Percentiles rank a stretch among this genome's conserved stretches.
Conservation (phyloP, 1,284 basidiomycete species). For the Fomitopsis palustris region DNA sequence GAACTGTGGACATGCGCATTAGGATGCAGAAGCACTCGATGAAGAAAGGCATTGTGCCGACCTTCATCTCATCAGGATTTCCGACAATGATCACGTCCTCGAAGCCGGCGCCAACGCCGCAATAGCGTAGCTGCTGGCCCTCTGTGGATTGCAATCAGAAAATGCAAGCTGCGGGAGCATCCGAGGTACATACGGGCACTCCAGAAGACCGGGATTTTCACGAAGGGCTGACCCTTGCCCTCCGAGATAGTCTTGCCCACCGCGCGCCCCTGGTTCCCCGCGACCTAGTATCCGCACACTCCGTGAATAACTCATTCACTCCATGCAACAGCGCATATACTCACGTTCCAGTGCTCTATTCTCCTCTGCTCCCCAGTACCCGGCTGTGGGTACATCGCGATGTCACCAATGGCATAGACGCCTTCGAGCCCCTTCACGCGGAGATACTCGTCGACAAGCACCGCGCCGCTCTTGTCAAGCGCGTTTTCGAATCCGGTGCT, state of each 20-base stretch:
- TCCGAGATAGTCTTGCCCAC: constrained; percentile 78
- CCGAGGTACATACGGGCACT: constrained; percentile 58
- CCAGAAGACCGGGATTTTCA: constrained; percentile 90
- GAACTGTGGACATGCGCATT: constrained; percentile 46
- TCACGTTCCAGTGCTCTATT: constrained; percentile 91
- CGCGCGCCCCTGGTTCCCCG: constrained; percentile 82
- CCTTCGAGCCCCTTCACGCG: constrained; percentile 59
- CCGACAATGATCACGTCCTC: constrained; percentile 83
- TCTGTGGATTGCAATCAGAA: constrained; percentile 35
- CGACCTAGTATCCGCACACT: constrained; percentile 61
- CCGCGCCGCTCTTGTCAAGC: constrained; percentile 77
- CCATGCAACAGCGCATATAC: constrained; percentile 17
- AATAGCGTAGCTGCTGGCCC: constrained; percentile 79
- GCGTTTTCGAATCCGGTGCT: constrained; percentile 52
- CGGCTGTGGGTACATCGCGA: constrained; percentile 77
- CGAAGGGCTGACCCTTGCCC: constrained; percentile 49
- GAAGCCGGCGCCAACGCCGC: constrained; percentile 88
- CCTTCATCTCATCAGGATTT: constrained; percentile 77
- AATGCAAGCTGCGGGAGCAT: not conserved
- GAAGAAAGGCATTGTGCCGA: constrained; percentile 23
- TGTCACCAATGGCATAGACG: constrained; percentile 89
- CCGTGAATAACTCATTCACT: constrained; percentile 9
- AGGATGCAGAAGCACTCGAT: not conserved
- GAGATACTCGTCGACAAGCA: constrained; percentile 81
- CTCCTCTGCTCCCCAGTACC: constrained; percentile 50